Base-by-base conservation (phyloP, 2,329 filamentous ascomycete genomes). In the Dryadomyces quercus-mongolicae region DNA sequence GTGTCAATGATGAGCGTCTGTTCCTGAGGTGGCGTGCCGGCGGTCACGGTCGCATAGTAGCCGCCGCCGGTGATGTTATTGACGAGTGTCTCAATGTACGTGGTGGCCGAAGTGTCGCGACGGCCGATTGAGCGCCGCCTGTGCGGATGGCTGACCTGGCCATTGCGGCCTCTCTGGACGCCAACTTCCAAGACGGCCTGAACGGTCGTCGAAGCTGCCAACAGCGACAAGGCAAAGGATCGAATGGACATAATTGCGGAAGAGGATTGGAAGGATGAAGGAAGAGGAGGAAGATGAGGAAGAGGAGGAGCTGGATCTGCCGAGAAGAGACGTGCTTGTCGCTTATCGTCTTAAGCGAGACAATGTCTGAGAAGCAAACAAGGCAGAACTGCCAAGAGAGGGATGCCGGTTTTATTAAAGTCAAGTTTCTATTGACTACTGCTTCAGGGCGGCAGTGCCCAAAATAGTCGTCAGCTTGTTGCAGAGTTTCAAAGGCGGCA, bases 1-100 rank as follows among this genome's bases (percentile, higher is more conserved):
- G 81, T 84, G 65, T 84, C 81, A 58, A 84, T 71, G 53, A 78
- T 70, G 60, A 84, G 70, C 53, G 66, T 70, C 51, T 82, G 64
- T 3, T 66, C 64, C 65, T 84, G 81, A 0, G 70, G 68, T 0
- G 81, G 81, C 0, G 79, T 81, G 51, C 81, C 81, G 45, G 84
- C 66, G n/a, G 68, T 67, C 45, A 84, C 72, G 51, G 78, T 71
- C 44, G 76, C 74, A 62, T 74, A 80, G 67, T 82, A 82, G 15
- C 76, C 73, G 38, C 76, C 78, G 48, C 72, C 74, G 0, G 71
- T 74, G 57, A 79, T 61, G 58, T 78, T 79, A 66, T 82, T 82
- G 62, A 73, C 66, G 40, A 79, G 63, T 44, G 63, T 60, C 58
- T 72, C 64, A 8, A 67, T 63, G 58, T 64, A 68, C 5, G 65